Conservation (phyloP, 768 basidiomycete genomes). For the Termitomyces sp. region DNA sequence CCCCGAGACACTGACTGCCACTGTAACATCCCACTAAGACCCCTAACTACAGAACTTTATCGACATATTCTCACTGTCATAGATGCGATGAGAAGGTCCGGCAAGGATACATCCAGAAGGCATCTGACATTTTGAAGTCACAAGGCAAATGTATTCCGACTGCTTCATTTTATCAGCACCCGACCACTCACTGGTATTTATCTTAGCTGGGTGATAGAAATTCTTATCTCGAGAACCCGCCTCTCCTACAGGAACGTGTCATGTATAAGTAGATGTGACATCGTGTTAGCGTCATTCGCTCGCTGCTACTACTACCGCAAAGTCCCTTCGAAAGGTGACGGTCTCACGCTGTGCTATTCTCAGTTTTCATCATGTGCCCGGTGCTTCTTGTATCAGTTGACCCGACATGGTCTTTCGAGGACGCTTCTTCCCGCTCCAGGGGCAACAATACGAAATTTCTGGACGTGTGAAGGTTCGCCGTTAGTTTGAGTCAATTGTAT, state of each 20-base stretch:
- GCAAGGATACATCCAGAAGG: not conserved
- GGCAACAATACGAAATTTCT: not conserved
- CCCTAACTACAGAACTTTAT: not conserved
- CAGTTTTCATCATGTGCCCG: not conserved
- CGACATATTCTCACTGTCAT: not conserved
- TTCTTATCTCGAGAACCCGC: too few relatives aligned
- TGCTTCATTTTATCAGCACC: not conserved
- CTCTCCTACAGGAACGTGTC: not conserved
- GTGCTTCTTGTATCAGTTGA: not conserved
- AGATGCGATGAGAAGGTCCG: not conserved
- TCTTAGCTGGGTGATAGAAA: not conserved
- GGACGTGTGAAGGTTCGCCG: not conserved
- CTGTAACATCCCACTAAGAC: not conserved
- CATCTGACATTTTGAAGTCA: not conserved
- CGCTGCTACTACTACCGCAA: not conserved
- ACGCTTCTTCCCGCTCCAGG: not conserved
- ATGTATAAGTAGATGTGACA: not conserved
- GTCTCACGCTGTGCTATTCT: not conserved
- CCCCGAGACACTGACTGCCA: not conserved
- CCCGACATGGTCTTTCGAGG: not conserved
- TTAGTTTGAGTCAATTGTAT: not conserved
- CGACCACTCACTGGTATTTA: not conserved
- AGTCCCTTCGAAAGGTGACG: not conserved
- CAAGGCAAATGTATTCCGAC: not conserved
- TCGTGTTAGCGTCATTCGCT: not conserved